Conservation (phyloP, 768 basidiomycete genomes). For the Kondoa malvinella region DNA sequence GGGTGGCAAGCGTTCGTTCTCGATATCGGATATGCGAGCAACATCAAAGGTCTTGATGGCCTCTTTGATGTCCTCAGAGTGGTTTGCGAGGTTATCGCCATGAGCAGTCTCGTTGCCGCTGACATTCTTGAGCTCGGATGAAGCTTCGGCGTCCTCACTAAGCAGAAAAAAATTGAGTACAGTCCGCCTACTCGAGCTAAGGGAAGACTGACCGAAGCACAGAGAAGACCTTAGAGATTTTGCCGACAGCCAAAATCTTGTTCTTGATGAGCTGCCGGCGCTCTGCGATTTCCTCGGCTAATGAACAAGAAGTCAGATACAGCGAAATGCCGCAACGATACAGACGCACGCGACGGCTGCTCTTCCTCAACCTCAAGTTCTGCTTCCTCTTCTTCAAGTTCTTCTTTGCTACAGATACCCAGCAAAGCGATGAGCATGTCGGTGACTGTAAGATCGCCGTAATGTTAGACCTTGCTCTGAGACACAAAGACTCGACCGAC, state of each 20-base stretch:
- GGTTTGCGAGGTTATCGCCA: conserved; percentile 64
- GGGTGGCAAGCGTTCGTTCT: conserved; percentile 95
- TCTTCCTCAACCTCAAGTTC: conserved; percentile 23
- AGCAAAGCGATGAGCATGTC: conserved; percentile 97
- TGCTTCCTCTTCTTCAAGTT: conserved; percentile 63
- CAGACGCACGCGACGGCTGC: not conserved
- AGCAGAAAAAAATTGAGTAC: not conserved
- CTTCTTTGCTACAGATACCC: conserved; percentile 88
- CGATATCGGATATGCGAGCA: conserved; percentile 65
- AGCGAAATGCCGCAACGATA: not conserved
- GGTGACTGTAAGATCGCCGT: conserved; percentile 46
- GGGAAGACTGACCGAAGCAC: conserved; percentile 55
- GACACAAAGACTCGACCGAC: conserved; percentile 37
- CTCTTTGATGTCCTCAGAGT: conserved; percentile 86
- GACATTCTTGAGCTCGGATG: conserved; percentile 87
- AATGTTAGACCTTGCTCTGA: not conserved
- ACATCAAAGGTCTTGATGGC: conserved; percentile 86
- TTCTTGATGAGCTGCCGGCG: conserved; percentile 86
- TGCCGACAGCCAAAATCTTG: conserved; percentile 93
- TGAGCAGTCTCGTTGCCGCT: conserved; percentile 59
- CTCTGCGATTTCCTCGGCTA: conserved; percentile 37
- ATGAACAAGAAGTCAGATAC: not conserved
- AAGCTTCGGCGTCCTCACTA: conserved; percentile 94
- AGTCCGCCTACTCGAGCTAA: not conserved
- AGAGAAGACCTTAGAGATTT: conserved; percentile 91